Evolutionary conservation across 164 flowering plant genomes (phyloP), one percentile per base, ranked within the genome.

Genomic region (Santalum album): DNA sequence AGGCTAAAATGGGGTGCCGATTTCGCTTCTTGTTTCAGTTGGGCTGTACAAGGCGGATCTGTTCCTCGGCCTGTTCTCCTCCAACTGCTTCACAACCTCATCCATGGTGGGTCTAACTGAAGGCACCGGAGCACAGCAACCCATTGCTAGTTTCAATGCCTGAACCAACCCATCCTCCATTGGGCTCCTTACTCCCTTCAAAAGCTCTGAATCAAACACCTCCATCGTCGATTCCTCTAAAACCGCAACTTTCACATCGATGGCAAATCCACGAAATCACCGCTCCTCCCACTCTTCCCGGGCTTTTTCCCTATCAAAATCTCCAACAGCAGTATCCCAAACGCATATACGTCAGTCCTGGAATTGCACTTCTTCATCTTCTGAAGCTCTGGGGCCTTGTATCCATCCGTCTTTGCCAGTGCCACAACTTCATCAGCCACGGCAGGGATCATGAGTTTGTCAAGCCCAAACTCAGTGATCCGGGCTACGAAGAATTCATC

Each of bases 141-240:
- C 99, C 99, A 92, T 92, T n/a, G 97, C 99, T 23, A 92, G 86
- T 70, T 92, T 92, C 80, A 92, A 56, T 7, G 98, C 95, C 57
- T 92, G 99, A 60, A 89, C 94, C 55, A 92, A 58, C 1, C 98
- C 98, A 14, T 92, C 98, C 61, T 92, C 98, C 96, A 92, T 86
- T 1, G 95, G 94, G 69, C 89, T 89, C 71, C 90, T 83, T 46
- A 85, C 70, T 39, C 96, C 96, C 67, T 84, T 92, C 78, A 92
- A 54, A 14, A 89, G 53, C 72, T 82, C 98, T 29, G 80, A 67
- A 35, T 92, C 96, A 36, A 92, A 92, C 43, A 92, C 91, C 61
- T 92, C 98, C 98, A 89, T 75, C 1, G 96, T 79, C 23, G 94
- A 86, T 64, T 92, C 99, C 68, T 92, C 99, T 62, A 92, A 63